Base-by-base conservation (phyloP, 2,329 filamentous ascomycete species). In the Beauveria asiatica region DNA sequence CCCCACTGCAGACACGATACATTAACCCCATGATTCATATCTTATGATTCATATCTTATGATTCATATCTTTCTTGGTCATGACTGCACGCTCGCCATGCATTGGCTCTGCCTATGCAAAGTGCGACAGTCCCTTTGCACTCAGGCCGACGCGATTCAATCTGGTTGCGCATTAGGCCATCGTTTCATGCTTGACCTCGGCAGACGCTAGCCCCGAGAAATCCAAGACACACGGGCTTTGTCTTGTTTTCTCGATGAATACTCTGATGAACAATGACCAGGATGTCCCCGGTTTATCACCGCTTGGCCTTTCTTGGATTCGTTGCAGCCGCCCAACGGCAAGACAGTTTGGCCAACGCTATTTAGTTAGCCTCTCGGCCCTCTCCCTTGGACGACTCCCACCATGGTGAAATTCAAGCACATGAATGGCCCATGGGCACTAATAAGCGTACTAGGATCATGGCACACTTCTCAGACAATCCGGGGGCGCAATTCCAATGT, bases 341-440 rank as follows among this genome's bases (percentile, higher is more conserved):
- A 51, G 30, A 51, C 30, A 23, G 3, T 39, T 56, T 56, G 37
- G 17, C 53, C 27, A 57, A 16, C 42, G 42, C 53, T 56, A n/a
- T n/a, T n/a, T n/a, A n/a, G n/a, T n/a, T n/a, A n/a, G n/a, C n/a
- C n/a, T n/a, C n/a, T n/a, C n/a, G n/a, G n/a, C n/a, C n/a, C n/a
- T n/a, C n/a, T n/a, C n/a, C n/a, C n/a, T n/a, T n/a, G n/a, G n/a
- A 23, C 33, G 23, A 41, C 16, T 39, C 3, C 55, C 46, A 23
- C 55, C 46, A 58, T 58, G 56, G 33, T 41, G 11, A 30, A 33
- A 44, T 51, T 23, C 56, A 51, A 48, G 37, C 46, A 58, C 56
- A 50, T 58, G 56, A 44, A 58, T 58, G n/a, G n/a, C n/a, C n/a
- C n/a, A n/a, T n/a, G 56, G 37, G 46, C 25, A 46, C 21, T 10